Evolutionary conservation across 192 early-diverging fungal genomes (phyloP).

Genomic region (Glomus cerebriforme): DNA sequence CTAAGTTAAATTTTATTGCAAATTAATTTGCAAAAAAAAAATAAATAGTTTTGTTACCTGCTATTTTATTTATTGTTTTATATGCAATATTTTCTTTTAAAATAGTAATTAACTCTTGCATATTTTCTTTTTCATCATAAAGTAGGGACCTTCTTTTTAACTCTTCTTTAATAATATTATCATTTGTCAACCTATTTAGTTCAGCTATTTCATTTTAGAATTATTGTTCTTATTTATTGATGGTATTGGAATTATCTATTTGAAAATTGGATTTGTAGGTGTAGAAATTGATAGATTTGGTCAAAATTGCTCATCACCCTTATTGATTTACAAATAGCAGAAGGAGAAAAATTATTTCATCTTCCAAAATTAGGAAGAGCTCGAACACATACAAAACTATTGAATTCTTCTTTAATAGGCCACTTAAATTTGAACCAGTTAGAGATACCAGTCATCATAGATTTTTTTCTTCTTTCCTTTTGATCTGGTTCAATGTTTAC

Average conservation of each 20-base stretch:
- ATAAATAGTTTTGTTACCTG: too few relatives aligned
- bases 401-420: background rate
- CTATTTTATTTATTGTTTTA: slow-evolving; percentile 6
- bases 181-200: background rate
- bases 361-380: background rate
- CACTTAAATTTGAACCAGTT: slow-evolving; percentile 7
- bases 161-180: background rate
- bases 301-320: background rate
- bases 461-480: background rate
- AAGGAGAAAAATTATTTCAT: background rate
- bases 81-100: background rate
- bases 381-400: background rate
- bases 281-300: background rate
- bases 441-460: background rate
- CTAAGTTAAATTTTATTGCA: background rate
- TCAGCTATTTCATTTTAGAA: background rate
- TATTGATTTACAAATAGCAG: background rate
- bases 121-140: background rate
- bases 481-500: background rate
- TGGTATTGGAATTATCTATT: background rate
- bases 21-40: background rate
- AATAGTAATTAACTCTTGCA: background rate
- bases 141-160: background rate
- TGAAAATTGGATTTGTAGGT: background rate
- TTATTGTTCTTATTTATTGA: background rate